phyloP scores from a whole-genome alignment of 352 stramenopile species.

The Globisporangium uncinulatum region DNA sequence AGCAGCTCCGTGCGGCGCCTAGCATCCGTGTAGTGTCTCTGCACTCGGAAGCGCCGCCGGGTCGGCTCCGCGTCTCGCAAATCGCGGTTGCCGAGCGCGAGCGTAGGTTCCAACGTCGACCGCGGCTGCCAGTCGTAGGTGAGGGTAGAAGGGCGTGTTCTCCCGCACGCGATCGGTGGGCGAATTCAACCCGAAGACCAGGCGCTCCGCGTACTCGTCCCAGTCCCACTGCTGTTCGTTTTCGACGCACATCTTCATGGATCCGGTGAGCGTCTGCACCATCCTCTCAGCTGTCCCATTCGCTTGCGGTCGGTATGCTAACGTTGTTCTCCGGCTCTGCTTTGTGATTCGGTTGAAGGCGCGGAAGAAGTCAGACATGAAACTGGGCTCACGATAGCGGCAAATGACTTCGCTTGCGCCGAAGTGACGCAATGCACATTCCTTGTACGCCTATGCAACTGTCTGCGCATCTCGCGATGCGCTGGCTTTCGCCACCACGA shows the following conservation, averaged over 20 bases:
- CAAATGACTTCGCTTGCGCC: slow-evolving; percentile 16
- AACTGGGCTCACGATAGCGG: slow-evolving; percentile 17
- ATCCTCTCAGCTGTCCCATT: slow-evolving; percentile 17
- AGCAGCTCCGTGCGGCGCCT: slow-evolving; percentile 1
- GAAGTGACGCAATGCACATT: slow-evolving; percentile 14
- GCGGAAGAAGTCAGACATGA: slow-evolving; percentile 22
- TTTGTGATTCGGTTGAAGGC: slow-evolving; percentile 15
- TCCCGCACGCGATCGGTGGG: no score
- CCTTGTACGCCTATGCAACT: slow-evolving; percentile 19
- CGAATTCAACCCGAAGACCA: slow-evolving; percentile 19
- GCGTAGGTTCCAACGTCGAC: slow-evolving; percentile 9
- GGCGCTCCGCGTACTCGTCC: slow-evolving; percentile 20
- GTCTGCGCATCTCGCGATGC: slow-evolving; percentile 11
- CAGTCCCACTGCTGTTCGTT: slow-evolving; percentile 18
- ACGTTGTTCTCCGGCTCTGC: slow-evolving; percentile 8
- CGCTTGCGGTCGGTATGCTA: slow-evolving; percentile 18
- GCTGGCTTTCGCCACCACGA: slow-evolving; percentile 16
- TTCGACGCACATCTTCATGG: slow-evolving; percentile 14
- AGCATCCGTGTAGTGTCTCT: slow-evolving; percentile 4
- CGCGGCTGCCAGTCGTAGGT: neutral
- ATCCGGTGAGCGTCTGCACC: no score
- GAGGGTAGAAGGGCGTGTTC: no score
- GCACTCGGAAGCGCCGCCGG: slow-evolving; percentile 10
- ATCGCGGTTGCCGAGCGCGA: neutral
- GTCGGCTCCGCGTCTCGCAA: neutral